Base-by-base conservation (phyloP, 116 monocot genomes). In the Papilionanthe hybrid region DNA sequence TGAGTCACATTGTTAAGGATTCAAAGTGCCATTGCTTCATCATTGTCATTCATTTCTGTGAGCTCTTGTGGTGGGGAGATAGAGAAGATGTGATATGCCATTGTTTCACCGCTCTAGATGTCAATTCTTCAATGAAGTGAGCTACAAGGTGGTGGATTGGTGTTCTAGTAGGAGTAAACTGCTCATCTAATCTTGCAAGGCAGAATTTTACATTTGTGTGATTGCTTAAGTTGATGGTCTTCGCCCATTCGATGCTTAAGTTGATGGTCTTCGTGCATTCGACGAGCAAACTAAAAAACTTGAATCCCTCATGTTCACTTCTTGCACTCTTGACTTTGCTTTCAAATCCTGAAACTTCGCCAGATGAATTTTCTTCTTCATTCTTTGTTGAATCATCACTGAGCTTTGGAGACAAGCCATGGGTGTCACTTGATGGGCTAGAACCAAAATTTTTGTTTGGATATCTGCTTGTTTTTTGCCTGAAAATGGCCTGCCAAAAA, bases 101-200 rank as follows among this genome's bases (percentile, higher is more conserved):
- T 43, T 83, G 84, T 77, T 78, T 91, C 3, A 44, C 82, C 5
- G 83, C 86, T 4, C 90, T 85, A 13, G 91, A 68, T 0, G 85
- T 90, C 15, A 98, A 77, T 4, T 88, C 86, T 72, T 98, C 98
- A 11, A 94, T 87, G 83, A 87, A 92, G 84, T 92, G 93, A 13
- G 98, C 91, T 0, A 74, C 87, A 43, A 94, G 9, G 0, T 94
- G 86, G 22, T 98, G 94, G n/a, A 93, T 81, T 15, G 94, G 78
- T 17, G 79, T 79, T 20, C 93, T 91, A 6, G 25, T 47, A 0
- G 94, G 94, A 1, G 87, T 84, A 4, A 93, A 89, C 15, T 83
- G 78, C 69, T 89, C 87, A 2, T 93, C 98, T 1, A 98, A 78
- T 30, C 92, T 81, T 2, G 88, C 76, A 7, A 96, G 43, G 78